Evolutionary conservation across 495 filamentous ascomycete species (phyloP).

Genomic region (Neurospora sp.): DNA sequence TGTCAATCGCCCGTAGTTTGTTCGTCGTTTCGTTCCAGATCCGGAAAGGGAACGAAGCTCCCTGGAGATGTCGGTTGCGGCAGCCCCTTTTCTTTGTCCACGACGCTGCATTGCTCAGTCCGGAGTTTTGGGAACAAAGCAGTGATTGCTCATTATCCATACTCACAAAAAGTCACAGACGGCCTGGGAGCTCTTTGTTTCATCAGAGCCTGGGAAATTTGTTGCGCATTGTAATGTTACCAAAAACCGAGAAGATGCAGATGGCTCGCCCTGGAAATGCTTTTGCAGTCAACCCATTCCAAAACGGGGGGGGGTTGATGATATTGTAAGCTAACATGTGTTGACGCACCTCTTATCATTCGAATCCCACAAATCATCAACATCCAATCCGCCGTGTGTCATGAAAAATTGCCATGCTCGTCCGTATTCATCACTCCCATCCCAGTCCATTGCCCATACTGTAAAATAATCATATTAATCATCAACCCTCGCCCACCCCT

Average conservation of each 20-base stretch:
- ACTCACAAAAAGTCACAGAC: neutral
- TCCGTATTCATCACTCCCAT: too few relatives aligned
- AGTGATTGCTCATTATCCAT: neutral
- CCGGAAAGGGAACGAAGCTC: neutral
- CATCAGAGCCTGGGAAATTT: neutral
- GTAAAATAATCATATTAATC: neutral
- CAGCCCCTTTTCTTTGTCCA: neutral
- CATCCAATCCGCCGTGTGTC: neutral
- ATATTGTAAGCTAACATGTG: neutral
- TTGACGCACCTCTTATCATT: neutral
- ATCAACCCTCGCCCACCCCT: neutral
- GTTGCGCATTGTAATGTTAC: neutral
- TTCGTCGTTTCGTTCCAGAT: neutral
- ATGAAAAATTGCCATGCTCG: neutral
- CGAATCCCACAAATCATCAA: neutral
- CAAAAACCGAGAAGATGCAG: neutral
- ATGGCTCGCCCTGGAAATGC: neutral
- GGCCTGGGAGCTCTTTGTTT: neutral
- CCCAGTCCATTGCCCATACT: too few relatives aligned
- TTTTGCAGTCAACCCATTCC: neutral
- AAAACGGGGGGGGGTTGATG: neutral
- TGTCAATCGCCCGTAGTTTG: neutral
- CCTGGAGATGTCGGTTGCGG: neutral
- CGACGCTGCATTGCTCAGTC: neutral
- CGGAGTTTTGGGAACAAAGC: neutral